A percentile compares a stretch with the other conserved stretches of the same genome.
Evolutionary conservation across 495 filamentous ascomycete genomes (phyloP).

Genomic region (Apodospora peruviana): DNA sequence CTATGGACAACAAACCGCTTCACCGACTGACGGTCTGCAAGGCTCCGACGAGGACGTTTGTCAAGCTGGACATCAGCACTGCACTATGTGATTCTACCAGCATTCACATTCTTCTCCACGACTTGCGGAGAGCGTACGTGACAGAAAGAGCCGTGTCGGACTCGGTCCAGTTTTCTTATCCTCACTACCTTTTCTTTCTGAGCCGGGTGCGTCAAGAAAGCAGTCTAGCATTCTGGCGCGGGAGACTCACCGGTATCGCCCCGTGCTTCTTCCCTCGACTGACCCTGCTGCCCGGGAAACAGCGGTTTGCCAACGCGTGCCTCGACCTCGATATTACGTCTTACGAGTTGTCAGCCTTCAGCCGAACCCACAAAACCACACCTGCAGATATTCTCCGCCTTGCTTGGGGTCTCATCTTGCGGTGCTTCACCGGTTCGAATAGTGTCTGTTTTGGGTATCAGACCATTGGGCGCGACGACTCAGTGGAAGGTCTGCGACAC

Average conservation of each 20-base stretch:
- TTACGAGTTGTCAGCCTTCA: constrained; percentile 30
- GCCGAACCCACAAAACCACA: constrained; percentile 24
- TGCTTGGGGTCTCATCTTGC: constrained; percentile 41
- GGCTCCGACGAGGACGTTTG: constrained; percentile 33
- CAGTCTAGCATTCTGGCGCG: constrained; percentile 38
- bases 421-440: constrained; percentile 35
- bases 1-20: constrained; percentile 32
- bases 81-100: constrained; percentile 41
- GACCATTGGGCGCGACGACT: constrained; percentile 34
- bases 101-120: constrained; percentile 36
- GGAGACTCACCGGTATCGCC: constrained; percentile 27
- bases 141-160: constrained; percentile 24
- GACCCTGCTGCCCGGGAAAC: constrained; percentile 10
- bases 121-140: constrained; percentile 37
- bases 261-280: constrained; percentile 37
- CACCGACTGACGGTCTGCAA: constrained; percentile 43
- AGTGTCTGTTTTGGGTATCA: constrained; percentile 40
- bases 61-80: constrained; percentile 42
- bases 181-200: constrained; percentile 34
- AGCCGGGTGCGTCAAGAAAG: constrained; percentile 21
- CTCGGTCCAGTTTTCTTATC: constrained; percentile 26
- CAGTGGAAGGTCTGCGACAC: constrained; percentile 27
- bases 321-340: constrained; percentile 32
- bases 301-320: constrained; percentile 26
- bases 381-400: constrained; percentile 35